Evolutionary conservation across 2,329 filamentous ascomycete genomes (phyloP).

Genomic region (Monosporascus sp.): DNA sequence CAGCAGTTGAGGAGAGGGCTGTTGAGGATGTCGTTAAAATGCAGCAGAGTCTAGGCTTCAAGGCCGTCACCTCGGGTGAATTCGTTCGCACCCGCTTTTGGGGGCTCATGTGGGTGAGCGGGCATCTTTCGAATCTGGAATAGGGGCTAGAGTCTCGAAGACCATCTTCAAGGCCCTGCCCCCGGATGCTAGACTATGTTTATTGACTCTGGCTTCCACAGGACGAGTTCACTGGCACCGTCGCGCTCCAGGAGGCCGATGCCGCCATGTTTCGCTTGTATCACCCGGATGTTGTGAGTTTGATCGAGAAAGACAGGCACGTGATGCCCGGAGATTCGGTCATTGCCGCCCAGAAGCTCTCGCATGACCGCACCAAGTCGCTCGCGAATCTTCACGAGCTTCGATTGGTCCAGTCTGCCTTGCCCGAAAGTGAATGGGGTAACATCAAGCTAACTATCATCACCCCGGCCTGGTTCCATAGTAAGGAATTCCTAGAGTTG

Average conservation of each 20-base stretch:
- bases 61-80: constrained; percentile 66
- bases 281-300: constrained; percentile 49
- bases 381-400: constrained; percentile 47
- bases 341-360: constrained; percentile 44
- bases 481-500: too few species aligned
- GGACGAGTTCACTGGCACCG: constrained; percentile 46
- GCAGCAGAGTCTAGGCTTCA: constrained; percentile 62
- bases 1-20: constrained; percentile 57
- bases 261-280: constrained; percentile 49
- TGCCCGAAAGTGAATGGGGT: constrained; percentile 43
- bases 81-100: constrained; percentile 52
- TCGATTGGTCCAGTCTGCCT: constrained; percentile 38
- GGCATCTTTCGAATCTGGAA: neutral
- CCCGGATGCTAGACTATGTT: neutral
- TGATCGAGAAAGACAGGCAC: constrained; percentile 47
- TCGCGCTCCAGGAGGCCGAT: constrained; percentile 44
- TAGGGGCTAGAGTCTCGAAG: neutral
- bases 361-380: constrained; percentile 36
- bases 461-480: constrained; percentile 52
- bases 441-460: constrained; percentile 52
- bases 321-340: constrained; percentile 54
- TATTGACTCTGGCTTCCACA: neutral
- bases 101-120: constrained; percentile 42
- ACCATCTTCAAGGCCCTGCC: neutral
- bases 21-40: constrained; percentile 63